These are phyloP conservation scores for Herpetomonas tarakana DNA, from an alignment of 208 protist genomes.

Conservation along the genomic window DNA sequence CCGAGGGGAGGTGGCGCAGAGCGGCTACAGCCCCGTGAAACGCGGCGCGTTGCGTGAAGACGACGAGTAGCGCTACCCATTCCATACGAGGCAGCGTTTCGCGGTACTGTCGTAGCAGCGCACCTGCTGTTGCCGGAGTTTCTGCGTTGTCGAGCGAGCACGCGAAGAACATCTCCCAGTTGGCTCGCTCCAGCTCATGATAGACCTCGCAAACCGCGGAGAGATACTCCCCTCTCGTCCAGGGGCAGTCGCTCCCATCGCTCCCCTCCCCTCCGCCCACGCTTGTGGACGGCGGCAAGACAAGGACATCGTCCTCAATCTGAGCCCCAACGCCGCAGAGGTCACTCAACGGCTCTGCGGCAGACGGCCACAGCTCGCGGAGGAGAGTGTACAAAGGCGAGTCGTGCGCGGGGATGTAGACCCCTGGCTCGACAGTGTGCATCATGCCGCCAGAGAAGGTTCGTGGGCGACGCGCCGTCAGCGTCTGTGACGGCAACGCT, in stretches of 20 bases:
- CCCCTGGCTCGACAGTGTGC: slow-evolving; percentile 64
- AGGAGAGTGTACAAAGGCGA: neutral
- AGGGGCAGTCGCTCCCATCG: neutral
- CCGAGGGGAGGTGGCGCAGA: slow-evolving; percentile 4
- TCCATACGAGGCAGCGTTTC: too few relatives aligned
- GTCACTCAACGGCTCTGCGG: too few relatives aligned
- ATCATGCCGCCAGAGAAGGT: slow-evolving; percentile 40
- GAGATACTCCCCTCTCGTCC: slow-evolving; percentile 11
- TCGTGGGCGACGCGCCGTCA: neutral
- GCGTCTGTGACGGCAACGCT: slow-evolving; percentile 1
- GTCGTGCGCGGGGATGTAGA: slow-evolving; percentile 34
- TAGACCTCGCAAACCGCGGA: slow-evolving; percentile 2
- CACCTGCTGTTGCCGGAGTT: too few relatives aligned
- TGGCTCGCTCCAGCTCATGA: neutral
- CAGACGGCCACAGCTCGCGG: too few relatives aligned
- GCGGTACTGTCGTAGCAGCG: neutral
- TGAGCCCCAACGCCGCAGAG: slow-evolving; percentile 41
- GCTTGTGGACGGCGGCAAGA: slow-evolving; percentile 26
- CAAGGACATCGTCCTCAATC: slow-evolving; percentile 56
- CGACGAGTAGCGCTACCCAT: slow-evolving; percentile 21
- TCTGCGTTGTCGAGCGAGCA: too few relatives aligned
- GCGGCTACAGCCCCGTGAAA: slow-evolving; percentile 25
- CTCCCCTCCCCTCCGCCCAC: too few relatives aligned
- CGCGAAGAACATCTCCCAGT: too few relatives aligned
- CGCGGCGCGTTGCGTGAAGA: slow-evolving; percentile 40